These are phyloP conservation scores for Phyllosticta paracitricarpa DNA, from an alignment of 2,329 filamentous ascomycete species.

Conservation along the genomic window DNA sequence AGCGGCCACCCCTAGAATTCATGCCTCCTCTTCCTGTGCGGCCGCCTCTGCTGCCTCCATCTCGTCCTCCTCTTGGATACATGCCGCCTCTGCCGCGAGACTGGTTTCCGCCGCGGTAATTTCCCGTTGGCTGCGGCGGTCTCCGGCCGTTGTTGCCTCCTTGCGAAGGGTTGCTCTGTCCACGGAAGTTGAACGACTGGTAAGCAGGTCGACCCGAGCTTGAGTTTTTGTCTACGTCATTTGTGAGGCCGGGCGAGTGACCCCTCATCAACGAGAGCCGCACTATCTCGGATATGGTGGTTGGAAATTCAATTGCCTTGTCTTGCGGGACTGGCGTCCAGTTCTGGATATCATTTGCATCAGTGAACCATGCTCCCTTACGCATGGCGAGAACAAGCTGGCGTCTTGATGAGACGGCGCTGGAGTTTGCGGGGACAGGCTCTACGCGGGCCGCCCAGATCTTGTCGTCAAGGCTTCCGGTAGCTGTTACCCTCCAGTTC, in stretches of 20 bases:
- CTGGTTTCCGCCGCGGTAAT: conserved; percentile 25
- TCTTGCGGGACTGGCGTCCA: conserved; percentile 70
- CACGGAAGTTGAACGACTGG: background rate
- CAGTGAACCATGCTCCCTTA: conserved; percentile 64
- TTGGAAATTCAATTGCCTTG: conserved; percentile 67
- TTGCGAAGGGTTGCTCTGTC: background rate
- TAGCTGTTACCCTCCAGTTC: conserved; percentile 72
- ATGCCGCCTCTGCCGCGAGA: conserved; percentile 23
- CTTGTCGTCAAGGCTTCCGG: conserved; percentile 64
- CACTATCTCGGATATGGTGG: conserved; percentile 76
- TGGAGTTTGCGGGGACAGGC: conserved; percentile 50
- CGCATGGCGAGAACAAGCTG: conserved; percentile 74
- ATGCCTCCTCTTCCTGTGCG: background rate
- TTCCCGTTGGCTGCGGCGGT: background rate
- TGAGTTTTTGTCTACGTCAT: background rate
- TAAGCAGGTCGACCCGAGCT: background rate
- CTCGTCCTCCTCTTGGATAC: conserved; percentile 16
- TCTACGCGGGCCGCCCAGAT: conserved; percentile 79
- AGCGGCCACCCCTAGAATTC: background rate
- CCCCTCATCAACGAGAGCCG: conserved; percentile 43
- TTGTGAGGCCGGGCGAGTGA: conserved; percentile 41
- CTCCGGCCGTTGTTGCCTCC: background rate
- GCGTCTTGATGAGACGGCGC: conserved; percentile 21
- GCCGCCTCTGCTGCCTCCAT: conserved; percentile 13
- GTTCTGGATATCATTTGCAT: conserved; percentile 70